Base-by-base conservation (phyloP, 2,329 filamentous ascomycete species). In the Cladobotryum mycophilum region DNA sequence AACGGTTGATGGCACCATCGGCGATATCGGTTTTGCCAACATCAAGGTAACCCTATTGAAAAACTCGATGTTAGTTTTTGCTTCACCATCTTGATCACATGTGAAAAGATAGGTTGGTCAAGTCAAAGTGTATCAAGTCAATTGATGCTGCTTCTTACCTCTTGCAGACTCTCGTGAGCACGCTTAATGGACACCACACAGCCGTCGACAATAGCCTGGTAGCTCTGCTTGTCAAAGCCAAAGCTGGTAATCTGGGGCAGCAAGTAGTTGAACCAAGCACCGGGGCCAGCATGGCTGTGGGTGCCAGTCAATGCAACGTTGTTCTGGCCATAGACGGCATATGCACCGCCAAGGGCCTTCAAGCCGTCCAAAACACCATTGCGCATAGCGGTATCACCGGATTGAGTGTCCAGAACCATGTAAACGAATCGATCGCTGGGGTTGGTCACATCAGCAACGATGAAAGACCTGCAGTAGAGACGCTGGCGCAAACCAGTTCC, bases 241-340 rank as follows among this genome's bases (percentile, higher is more conserved):
- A 86, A 78, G 61, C 84, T 91, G 0, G 92, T 93, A 56, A 97
- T 86, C 64, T 96, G 91, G 7, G 91, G 92, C 5, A 96, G 76
- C 9, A 97, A 78, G 64, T 96, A 97, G 69, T 97, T 97, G 65
- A 95, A 76, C 89, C 90, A 97, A 5, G 87, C 92, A 2, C 88
- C 92, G 0, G 92, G 91, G 0, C 91, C 92, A 20, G 90, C 85
- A 70, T 97, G 92, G 22, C 88, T 93, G 67, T 97, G 92, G 0
- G 92, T 97, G 48, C 91, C 92, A 0, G 89, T 95, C 18, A 97
- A 80, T 34, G 92, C 92, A 35, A 96, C 71, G 62, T 96, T 97
- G 59, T 87, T 79, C 60, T 87, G 80, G 43, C 78, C 81, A 67
- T 96, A 97, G 25, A 85, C 70, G 1, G 79, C 74, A 65, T 91